Evolutionary conservation across 2,329 filamentous ascomycete genomes (phyloP).

Genomic region (Cercospora zeina): DNA sequence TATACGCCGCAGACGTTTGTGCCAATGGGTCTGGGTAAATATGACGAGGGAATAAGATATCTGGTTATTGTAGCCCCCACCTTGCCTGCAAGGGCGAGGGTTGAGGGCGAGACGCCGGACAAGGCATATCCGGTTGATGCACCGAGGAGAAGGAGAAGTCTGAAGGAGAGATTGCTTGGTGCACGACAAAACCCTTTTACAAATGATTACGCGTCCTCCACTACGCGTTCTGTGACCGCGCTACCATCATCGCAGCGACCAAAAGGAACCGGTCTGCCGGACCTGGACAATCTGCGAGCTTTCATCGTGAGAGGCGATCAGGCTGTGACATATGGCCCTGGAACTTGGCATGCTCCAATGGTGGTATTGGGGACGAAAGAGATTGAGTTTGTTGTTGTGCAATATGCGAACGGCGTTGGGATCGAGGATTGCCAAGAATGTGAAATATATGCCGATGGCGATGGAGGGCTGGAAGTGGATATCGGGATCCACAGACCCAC

Average conservation of each 20-base stretch:
- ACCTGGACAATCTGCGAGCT: constrained; percentile 67
- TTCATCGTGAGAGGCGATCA: constrained; percentile 77
- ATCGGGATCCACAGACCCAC: neutral
- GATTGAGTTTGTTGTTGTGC: constrained; percentile 84
- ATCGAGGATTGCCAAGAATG: constrained; percentile 89
- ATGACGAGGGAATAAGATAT: constrained; percentile 58
- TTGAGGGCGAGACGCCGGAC: neutral
- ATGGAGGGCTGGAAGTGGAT: constrained; percentile 33
- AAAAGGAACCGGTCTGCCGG: constrained; percentile 63
- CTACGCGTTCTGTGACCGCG: constrained; percentile 26
- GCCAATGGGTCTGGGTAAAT: constrained; percentile 63
- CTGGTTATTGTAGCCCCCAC: constrained; percentile 88
- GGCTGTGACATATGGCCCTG: constrained; percentile 87
- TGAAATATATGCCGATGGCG: constrained; percentile 41
- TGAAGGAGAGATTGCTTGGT: constrained; percentile 46
- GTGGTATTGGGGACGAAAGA: constrained; percentile 70
- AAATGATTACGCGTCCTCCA: constrained; percentile 47
- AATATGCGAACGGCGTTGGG: constrained; percentile 80
- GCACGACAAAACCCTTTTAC: constrained; percentile 52
- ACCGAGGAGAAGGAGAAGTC: constrained; percentile 34
- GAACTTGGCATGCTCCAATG: constrained; percentile 98
- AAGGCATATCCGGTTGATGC: constrained; percentile 46
- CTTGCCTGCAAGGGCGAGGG: constrained; percentile 48
- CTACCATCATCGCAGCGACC: constrained; percentile 29
- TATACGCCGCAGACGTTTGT: constrained; percentile 93